Percentiles rank a stretch among this genome's conserved stretches.
These are phyloP conservation scores for Cryomyces minteri DNA, from an alignment of 495 filamentous ascomycete species.

Conservation along the genomic window DNA sequence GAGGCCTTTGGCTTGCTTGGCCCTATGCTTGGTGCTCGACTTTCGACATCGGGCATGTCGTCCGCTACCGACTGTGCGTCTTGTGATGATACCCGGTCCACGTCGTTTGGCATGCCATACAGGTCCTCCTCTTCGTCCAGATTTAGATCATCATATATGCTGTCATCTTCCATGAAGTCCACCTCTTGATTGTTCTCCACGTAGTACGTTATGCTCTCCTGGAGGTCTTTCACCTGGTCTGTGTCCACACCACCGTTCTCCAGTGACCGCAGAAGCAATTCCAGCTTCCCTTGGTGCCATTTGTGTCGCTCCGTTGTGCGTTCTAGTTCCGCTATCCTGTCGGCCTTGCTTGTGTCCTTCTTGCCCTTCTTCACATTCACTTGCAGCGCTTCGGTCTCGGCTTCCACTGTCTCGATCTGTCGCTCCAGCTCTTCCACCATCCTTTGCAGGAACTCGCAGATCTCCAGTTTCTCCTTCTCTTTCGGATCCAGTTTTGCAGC, in stretches of 20 bases:
- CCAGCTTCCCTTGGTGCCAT: constrained; percentile 85
- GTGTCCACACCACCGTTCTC: constrained; percentile 84
- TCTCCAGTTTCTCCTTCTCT: constrained; percentile 79
- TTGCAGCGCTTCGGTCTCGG: constrained; percentile 72
- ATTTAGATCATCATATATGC: constrained; percentile 88
- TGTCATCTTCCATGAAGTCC: constrained; percentile 83
- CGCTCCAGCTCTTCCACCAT: constrained; percentile 90
- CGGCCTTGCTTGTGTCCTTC: constrained; percentile 61
- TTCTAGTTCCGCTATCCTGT: constrained; percentile 74
- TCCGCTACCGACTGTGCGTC: constrained; percentile 87
- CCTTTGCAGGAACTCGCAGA: constrained; percentile 60
- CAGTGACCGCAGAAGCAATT: constrained; percentile 72
- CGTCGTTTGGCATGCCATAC: constrained; percentile 67
- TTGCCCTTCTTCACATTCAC: constrained; percentile 89
- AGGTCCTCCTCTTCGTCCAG: constrained; percentile 74
- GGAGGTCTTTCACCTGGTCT: constrained; percentile 65
- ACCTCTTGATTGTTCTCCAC: constrained; percentile 74
- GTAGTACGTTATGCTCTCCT: constrained; percentile 89
- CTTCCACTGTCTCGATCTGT: constrained; percentile 83
- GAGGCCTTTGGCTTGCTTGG: constrained; percentile 32
- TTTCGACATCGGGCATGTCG: constrained; percentile 48
- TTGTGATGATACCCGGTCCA: constrained; percentile 81
- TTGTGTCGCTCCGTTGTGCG: constrained; percentile 79
- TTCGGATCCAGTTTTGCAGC: constrained; percentile 86
- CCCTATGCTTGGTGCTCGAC: constrained; percentile 22